Conservation (phyloP, 192 early-diverging fungal genomes). For the Coemansia sp. region DNA sequence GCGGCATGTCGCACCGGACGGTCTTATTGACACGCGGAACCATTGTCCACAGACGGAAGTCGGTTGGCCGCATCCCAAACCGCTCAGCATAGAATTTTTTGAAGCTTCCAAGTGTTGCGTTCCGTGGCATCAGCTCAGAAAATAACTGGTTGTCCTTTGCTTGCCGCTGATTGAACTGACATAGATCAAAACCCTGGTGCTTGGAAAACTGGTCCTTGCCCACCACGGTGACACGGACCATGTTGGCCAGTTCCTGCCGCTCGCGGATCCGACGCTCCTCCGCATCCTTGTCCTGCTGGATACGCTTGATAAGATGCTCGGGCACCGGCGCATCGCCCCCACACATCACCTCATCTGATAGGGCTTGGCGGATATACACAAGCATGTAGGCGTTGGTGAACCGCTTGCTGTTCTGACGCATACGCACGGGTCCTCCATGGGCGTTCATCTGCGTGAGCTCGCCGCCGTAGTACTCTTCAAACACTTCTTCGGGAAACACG, state of each 20-base stretch:
- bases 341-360: conserved; percentile 71
- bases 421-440: conserved; percentile 43
- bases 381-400: conserved; percentile 99
- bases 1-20: conserved; percentile 74
- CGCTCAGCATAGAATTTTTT: conserved; percentile 55
- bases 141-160: conserved; percentile 35
- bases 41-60: conserved; percentile 83
- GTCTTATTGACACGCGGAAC: conserved; percentile 92
- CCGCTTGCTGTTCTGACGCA: conserved; percentile 60
- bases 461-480: conserved; percentile 95
- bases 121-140: conserved; percentile 35
- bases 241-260: conserved; percentile 63
- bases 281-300: conserved; percentile 64
- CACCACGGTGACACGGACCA: conserved; percentile 56
- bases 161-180: conserved; percentile 65
- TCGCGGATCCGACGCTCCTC: conserved; percentile 67
- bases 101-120: conserved; percentile 47
- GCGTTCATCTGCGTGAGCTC: conserved; percentile 50
- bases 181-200: conserved; percentile 87
- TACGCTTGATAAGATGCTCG: conserved; percentile 67
- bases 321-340: conserved; percentile 75
- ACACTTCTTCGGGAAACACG: conserved; percentile 74
- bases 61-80: conserved; percentile 50
- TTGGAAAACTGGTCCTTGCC: conserved; percentile 66
- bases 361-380: conserved; percentile 87